These are phyloP conservation scores for Pleomassaria siparia DNA, from an alignment of 2,329 filamentous ascomycete species.

Conservation along the genomic window DNA sequence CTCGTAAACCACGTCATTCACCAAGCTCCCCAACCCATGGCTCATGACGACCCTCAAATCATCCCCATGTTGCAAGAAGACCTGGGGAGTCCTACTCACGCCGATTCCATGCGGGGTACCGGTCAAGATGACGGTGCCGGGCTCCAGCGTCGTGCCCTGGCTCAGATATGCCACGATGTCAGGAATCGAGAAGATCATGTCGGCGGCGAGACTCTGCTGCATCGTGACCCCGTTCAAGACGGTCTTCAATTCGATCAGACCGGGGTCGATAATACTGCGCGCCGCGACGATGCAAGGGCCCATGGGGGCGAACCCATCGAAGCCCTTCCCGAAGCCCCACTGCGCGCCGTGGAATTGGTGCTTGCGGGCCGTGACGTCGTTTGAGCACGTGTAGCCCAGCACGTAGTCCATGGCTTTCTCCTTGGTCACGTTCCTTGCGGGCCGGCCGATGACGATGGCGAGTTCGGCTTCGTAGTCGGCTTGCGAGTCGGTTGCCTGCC, in stretches of 20 bases:
- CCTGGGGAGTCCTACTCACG: conserved; percentile 44
- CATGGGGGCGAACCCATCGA: conserved; percentile 56
- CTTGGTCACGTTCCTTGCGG: conserved; percentile 49
- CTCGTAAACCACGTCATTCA: conserved; percentile 19
- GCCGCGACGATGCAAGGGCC: conserved; percentile 50
- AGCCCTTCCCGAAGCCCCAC: conserved; percentile 56
- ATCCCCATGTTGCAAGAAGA: conserved; percentile 43
- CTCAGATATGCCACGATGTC: conserved; percentile 49
- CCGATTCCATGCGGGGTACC: conserved; percentile 50
- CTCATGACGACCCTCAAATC: conserved; percentile 45
- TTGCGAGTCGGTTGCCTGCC: conserved; percentile 13
- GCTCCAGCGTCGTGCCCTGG: conserved; percentile 42
- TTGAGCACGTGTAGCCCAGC: conserved; percentile 54
- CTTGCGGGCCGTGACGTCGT: conserved; percentile 55
- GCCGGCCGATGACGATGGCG: conserved; percentile 51
- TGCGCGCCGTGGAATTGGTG: conserved; percentile 49
- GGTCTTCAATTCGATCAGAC: conserved; percentile 44
- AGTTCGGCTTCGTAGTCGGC: conserved; percentile 27
- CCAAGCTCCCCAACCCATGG: conserved; percentile 20
- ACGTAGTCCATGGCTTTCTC: conserved; percentile 51
- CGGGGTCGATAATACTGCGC: conserved; percentile 44
- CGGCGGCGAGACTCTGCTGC: conserved; percentile 43
- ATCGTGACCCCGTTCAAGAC: conserved; percentile 49
- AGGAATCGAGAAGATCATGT: conserved; percentile 52
- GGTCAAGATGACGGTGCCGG: conserved; percentile 50